These are phyloP conservation scores for Cercospora nicotianae DNA, from an alignment of 2,329 filamentous ascomycete genomes.

Conservation along the genomic window DNA sequence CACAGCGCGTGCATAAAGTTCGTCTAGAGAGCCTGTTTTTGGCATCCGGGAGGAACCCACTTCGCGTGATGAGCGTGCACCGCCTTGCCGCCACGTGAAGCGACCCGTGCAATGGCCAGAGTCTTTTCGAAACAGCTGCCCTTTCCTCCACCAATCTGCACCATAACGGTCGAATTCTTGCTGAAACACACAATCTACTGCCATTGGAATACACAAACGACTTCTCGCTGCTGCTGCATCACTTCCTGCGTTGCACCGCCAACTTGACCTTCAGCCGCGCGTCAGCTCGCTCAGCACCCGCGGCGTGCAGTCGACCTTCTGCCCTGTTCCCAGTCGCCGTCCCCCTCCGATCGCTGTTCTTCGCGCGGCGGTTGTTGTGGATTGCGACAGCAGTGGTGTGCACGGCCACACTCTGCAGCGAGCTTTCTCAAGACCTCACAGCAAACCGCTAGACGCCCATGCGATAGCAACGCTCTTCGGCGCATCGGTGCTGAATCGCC, in stretches of 20 bases:
- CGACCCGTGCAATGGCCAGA: neutral
- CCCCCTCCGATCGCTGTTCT: conserved; percentile 12
- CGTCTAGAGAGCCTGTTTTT: neutral
- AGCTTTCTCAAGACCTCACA: conserved; percentile 2
- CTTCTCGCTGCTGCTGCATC: neutral
- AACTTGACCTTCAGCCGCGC: conserved; percentile 2
- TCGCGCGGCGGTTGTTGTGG: neutral
- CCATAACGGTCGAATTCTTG: neutral
- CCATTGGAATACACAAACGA: neutral
- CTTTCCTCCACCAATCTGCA: neutral
- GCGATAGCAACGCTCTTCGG: conserved; percentile 16
- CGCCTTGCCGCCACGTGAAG: conserved; percentile 7
- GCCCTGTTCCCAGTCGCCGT: conserved; percentile 12
- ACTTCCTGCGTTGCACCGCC: neutral
- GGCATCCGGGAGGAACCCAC: neutral
- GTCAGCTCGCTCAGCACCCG: conserved; percentile 12
- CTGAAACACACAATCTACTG: neutral
- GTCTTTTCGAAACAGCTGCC: neutral
- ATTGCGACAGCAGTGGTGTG: conserved; percentile 8
- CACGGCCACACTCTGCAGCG: conserved; percentile 12
- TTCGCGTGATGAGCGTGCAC: neutral
- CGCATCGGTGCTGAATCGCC: conserved; percentile 22
- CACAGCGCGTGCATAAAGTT: neutral
- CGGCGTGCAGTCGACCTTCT: neutral
- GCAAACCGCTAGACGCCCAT: conserved; percentile 11